phyloP scores from a whole-genome alignment of 495 filamentous ascomycete genomes.

The Neurospora sp. region DNA sequence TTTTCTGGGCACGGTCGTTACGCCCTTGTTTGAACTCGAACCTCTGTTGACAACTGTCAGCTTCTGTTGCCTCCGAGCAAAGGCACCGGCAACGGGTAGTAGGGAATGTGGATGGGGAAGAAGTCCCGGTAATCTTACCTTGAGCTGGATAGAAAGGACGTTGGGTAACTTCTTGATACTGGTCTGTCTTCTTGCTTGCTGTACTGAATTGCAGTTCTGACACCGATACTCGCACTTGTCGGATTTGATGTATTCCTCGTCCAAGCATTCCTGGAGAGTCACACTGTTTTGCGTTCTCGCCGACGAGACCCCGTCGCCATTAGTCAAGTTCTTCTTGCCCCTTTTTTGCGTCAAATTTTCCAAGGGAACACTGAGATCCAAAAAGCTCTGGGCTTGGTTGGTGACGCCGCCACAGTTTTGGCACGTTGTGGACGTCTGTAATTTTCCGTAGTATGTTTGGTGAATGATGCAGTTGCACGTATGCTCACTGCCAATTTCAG shows the following conservation, averaged over 20 bases:
- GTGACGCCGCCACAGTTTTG: conserved; percentile 69
- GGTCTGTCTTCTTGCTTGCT: conserved; percentile 70
- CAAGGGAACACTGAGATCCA: conserved; percentile 76
- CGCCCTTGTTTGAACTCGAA: conserved; percentile 61
- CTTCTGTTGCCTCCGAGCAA: neutral
- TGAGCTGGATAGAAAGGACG: conserved; percentile 83
- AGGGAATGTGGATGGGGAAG: neutral
- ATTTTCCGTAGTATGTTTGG: conserved; percentile 76
- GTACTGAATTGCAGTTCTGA: conserved; percentile 56
- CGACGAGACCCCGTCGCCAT: conserved; percentile 22
- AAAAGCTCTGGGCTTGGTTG: conserved; percentile 69
- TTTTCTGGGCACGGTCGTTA: conserved; percentile 57
- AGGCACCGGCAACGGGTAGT: neutral
- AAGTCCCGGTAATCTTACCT: conserved; percentile 43
- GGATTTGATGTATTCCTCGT: conserved; percentile 68
- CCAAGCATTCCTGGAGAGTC: conserved; percentile 64
- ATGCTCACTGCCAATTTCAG: conserved; percentile 47
- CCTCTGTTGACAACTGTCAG: conserved; percentile 38
- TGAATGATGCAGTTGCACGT: conserved; percentile 81
- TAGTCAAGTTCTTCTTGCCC: conserved; percentile 29
- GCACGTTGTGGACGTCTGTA: conserved; percentile 79
- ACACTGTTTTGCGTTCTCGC: conserved; percentile 17
- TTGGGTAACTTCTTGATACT: conserved; percentile 71
- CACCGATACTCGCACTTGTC: conserved; percentile 74
- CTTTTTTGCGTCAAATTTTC: conserved; percentile 46